A percentile compares a stretch with the other conserved stretches of the same genome.
Evolutionary conservation across 2,329 filamentous ascomycete genomes (phyloP).

Genomic region (Alternaria consortialis): DNA sequence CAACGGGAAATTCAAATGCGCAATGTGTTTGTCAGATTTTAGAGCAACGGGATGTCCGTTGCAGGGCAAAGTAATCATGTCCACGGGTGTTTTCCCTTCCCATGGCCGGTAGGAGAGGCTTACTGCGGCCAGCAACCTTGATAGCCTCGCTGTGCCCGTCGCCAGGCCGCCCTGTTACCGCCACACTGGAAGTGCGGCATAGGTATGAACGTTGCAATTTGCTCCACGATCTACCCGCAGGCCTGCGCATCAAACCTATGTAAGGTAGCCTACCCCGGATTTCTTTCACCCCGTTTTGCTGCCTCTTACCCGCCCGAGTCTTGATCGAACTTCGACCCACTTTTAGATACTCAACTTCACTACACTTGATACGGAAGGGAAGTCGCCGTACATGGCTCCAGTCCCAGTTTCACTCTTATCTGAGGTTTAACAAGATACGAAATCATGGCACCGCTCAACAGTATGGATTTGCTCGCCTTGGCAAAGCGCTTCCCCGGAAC

Average conservation of each 20-base stretch:
- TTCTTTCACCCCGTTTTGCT: slow-evolving; percentile 2
- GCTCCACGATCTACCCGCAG: slow-evolving; percentile 7
- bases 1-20: not conserved
- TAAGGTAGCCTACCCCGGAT: slow-evolving; percentile 11
- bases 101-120: slow-evolving; percentile 21
- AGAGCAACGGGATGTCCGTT: slow-evolving; percentile 7
- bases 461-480: slow-evolving; percentile 15
- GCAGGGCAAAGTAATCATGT: slow-evolving; percentile 4
- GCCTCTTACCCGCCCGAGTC: not conserved
- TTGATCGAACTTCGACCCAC: not conserved
- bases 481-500: slow-evolving; percentile 31
- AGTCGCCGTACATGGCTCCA: slow-evolving; percentile 12
- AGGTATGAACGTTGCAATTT: slow-evolving; percentile 10
- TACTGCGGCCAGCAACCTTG: slow-evolving; percentile 25
- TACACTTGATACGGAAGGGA: not conserved
- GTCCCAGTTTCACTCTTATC: not conserved
- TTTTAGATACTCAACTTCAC: not conserved
- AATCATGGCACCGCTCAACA: slow-evolving; percentile 37
- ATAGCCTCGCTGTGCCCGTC: slow-evolving; percentile 27
- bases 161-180: slow-evolving; percentile 21
- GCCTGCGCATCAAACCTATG: slow-evolving; percentile 7
- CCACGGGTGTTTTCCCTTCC: not conserved
- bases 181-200: slow-evolving; percentile 17
- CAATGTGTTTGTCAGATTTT: slow-evolving; percentile 1
- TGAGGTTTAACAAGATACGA: not conserved